A percentile compares a stretch with the other conserved stretches of the same genome.
Conservation (phyloP, 2,329 filamentous ascomycete genomes). For the Stagonosporopsis cucurbitacearum region DNA sequence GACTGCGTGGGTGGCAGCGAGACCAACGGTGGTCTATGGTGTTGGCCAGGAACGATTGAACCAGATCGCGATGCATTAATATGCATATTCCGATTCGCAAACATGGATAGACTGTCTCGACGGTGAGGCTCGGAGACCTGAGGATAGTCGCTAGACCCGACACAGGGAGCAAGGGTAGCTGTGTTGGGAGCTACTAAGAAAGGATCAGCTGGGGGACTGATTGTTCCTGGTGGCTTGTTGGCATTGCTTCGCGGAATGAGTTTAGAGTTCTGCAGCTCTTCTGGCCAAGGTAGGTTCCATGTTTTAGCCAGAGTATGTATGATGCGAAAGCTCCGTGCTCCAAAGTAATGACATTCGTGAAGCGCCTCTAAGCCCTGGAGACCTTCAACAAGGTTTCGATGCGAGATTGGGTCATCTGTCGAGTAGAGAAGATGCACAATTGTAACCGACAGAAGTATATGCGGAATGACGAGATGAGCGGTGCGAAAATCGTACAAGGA, state of each 20-base stretch:
- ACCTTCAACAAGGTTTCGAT: conserved; percentile 50
- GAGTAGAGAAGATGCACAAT: conserved; percentile 56
- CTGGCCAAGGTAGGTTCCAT: conserved; percentile 54
- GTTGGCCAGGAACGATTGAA: conserved; percentile 24
- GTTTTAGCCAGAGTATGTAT: conserved; percentile 51
- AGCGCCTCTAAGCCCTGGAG: conserved; percentile 53
- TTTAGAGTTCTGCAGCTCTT: conserved; percentile 39
- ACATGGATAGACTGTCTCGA: conserved; percentile 43
- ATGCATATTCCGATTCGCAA: conserved; percentile 27
- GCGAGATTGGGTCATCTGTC: conserved; percentile 44
- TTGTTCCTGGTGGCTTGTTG: conserved; percentile 17
- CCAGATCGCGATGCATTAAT: conserved; percentile 26
- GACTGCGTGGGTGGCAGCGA: conserved; percentile 19
- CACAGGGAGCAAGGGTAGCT: conserved; percentile 15
- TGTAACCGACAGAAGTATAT: conserved; percentile 51
- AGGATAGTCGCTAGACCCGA: conserved; percentile 13
- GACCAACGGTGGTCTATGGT: conserved; percentile 24
- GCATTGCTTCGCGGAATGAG: conserved; percentile 30
- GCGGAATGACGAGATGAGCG: conserved; percentile 48
- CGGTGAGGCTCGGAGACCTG: conserved; percentile 19
- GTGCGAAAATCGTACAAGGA: conserved; percentile 53
- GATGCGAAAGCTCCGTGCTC: conserved; percentile 52
- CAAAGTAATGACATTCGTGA: conserved; percentile 54
- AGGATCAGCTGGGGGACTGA: conserved; percentile 32
- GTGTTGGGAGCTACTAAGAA: conserved; percentile 26